Base-by-base conservation (phyloP, 140 eudicot genomes). In the Cichorium intybus region DNA sequence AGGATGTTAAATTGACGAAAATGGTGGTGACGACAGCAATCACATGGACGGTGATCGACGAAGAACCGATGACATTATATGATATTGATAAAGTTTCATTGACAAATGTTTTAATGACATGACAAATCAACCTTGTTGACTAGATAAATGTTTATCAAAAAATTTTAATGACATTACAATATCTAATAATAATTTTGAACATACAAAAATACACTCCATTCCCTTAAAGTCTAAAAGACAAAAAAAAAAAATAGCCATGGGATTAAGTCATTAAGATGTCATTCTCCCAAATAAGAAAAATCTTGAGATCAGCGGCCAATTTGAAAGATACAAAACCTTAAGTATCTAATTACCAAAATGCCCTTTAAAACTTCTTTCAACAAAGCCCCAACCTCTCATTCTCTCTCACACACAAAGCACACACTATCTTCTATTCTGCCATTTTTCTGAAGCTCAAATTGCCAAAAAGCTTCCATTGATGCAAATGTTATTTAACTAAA, bases 1-100 rank as follows among this genome's bases (percentile, higher is more conserved):
- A 72, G 7, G 86, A 71, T 16, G 86, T 81, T 33, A 76, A 43
- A 20, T 54, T 81, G 65, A 73, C 72, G 68, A 81, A 82, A 17
- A 76, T 72, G 6, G 77, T 81, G 9, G 79, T 77, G 33, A 68
- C 67, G 27, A 82, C 79, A 39, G 51, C 58, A 23, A 68, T 81
- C 0, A 62, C 62, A 7, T 80, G 82, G 1, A 81, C 82, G 4
- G 74, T 81, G 17, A 60, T 76, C 0, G 82, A 81, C 24, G 76
- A 76, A 0, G 86, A 81, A 64, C 86, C 82, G 12, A 29, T 81
- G 2, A 79, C 82, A 3, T 18, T 81, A 26, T 81, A 71, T 18
- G 76, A 77, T 7, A 21, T 76, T n/a, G 82, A 81, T 6, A 81
- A 80, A 62, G 84, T 79, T 39, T 55, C 74, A 43, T 35, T 34